Evolutionary conservation across 1,284 basidiomycete species (phyloP), one percentile per base, ranked within the genome.

Genomic region (Ceratobasidium papillatum): DNA sequence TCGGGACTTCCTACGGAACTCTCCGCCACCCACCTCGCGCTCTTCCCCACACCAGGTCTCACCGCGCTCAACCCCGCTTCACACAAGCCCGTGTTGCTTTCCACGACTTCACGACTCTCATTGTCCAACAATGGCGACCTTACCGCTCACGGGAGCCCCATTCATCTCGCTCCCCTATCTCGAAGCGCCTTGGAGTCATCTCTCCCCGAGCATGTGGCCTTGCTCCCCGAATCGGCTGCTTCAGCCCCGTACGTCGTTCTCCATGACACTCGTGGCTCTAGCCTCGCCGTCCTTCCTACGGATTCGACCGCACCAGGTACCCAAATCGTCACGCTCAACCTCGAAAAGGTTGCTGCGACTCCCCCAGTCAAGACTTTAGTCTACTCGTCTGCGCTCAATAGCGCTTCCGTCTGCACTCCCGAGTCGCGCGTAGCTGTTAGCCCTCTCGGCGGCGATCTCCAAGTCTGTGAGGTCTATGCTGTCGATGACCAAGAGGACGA

Each of bases 21-120:
- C 49, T 27, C 30, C 34, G 65, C 65, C 17, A 68, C 65, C 27
- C 65, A 68, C n/a, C 8, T 68, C 32, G 65, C 65, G 49, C 65
- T 68, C 65, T 68, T 68, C 51, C 65, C 65, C 51, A 41, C 32
- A 36, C 65, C 65, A 43, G 51, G 65, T 27, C 43, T 38, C n/a
- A 56, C 65, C 49, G 38, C 65, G 25, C 65, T 68, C 22, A 54
- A 68, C 30, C 65, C 65, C 30, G 65, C 65, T n/a, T 52, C 65
- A 9, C 65, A 68, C 65, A 43, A 2, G 12, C 65, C 65, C 38
- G 34, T 68, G 8, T n/a, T 68, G 32, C 34, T 68, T 11, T 68
- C 65, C 12, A 54, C 65, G 25, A 38, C 65, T 25, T 36, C 65
- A 22, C 65, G 49, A 19, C 65, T 68, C 5, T 68, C 65, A 8